Conservation (phyloP, 2,329 filamentous ascomycete species). For the Cladophialophora exuberans region DNA sequence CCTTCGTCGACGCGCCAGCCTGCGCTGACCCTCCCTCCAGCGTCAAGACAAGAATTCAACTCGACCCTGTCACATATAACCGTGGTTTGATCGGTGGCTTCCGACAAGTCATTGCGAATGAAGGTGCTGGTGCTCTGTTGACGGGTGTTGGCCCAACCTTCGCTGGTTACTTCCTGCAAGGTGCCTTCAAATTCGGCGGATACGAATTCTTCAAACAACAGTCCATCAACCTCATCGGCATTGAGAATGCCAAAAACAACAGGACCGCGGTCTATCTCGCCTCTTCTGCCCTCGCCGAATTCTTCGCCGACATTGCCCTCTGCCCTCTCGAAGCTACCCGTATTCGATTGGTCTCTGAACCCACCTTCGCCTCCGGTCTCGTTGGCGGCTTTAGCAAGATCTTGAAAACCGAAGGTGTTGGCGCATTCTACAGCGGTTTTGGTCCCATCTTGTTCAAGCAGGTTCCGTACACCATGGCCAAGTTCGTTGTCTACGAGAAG, state of each 20-base stretch:
- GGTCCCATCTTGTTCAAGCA: conserved; percentile 87
- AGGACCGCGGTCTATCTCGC: conserved; percentile 80
- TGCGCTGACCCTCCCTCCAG: conserved; percentile 52
- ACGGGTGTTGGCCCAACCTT: conserved; percentile 85
- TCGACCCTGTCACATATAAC: conserved; percentile 89
- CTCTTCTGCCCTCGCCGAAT: conserved; percentile 63
- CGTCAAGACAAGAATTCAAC: conserved; percentile 95
- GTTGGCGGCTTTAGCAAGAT: conserved; percentile 82
- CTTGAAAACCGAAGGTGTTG: conserved; percentile 76
- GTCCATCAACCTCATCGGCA: conserved; percentile 77
- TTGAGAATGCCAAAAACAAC: conserved; percentile 77
- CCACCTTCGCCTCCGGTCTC: conserved; percentile 80
- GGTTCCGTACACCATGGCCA: conserved; percentile 92
- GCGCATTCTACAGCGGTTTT: conserved; percentile 89
- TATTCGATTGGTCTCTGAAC: conserved; percentile 89
- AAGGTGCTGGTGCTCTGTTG: conserved; percentile 83
- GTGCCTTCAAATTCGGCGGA: conserved; percentile 90
- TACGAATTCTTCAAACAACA: conserved; percentile 98
- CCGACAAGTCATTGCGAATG: conserved; percentile 79
- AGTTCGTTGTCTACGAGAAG: conserved; percentile 94
- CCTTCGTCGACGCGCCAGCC: conserved; percentile 35
- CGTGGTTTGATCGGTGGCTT: conserved; percentile 83
- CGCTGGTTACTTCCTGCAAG: conserved; percentile 92
- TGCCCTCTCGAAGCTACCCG: conserved; percentile 92
- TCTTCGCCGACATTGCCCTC: conserved; percentile 69